Conservation (phyloP, 805 yeast genomes). For the Candida sanyiensis region DNA sequence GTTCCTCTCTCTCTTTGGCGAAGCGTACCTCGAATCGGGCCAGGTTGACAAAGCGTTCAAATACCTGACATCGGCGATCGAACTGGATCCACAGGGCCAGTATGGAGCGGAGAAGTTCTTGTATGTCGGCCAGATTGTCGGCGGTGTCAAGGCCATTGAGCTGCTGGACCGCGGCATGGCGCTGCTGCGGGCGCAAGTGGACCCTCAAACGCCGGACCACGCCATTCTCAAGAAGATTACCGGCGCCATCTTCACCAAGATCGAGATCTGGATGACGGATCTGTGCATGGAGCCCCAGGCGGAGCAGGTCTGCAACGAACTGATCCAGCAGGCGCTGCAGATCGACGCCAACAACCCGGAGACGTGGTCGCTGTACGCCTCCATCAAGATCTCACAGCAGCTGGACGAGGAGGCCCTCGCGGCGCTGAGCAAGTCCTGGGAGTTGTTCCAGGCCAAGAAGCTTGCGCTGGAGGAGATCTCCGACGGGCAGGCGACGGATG, state of each 20-base stretch:
- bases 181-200: constrained; percentile 38
- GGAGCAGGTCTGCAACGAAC: constrained; percentile 68
- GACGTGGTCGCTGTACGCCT: constrained; percentile 74
- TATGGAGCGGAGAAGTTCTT: constrained; percentile 77
- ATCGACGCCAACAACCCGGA: constrained; percentile 60
- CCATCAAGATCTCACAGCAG: constrained; percentile 86
- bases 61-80: constrained; percentile 52
- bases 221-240: constrained; percentile 52
- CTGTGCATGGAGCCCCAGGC: constrained; percentile 91
- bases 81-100: constrained; percentile 60
- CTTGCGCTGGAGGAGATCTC: constrained; percentile 37
- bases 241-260: constrained; percentile 75
- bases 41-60: constrained; percentile 74
- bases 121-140: constrained; percentile 85
- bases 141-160: constrained; percentile 69
- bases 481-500: constrained; percentile 33
- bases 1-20: constrained; percentile 59
- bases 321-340: constrained; percentile 58
- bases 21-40: constrained; percentile 72
- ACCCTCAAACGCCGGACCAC: constrained; percentile 17
- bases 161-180: constrained; percentile 59
- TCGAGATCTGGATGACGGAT: constrained; percentile 98
- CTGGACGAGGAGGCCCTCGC: constrained; percentile 62
- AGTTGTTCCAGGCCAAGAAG: constrained; percentile 51
- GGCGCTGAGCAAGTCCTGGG: constrained; percentile 70